Evolutionary conservation across 495 filamentous ascomycete genomes (phyloP).

Genomic region (Penicillium robsamsonii): DNA sequence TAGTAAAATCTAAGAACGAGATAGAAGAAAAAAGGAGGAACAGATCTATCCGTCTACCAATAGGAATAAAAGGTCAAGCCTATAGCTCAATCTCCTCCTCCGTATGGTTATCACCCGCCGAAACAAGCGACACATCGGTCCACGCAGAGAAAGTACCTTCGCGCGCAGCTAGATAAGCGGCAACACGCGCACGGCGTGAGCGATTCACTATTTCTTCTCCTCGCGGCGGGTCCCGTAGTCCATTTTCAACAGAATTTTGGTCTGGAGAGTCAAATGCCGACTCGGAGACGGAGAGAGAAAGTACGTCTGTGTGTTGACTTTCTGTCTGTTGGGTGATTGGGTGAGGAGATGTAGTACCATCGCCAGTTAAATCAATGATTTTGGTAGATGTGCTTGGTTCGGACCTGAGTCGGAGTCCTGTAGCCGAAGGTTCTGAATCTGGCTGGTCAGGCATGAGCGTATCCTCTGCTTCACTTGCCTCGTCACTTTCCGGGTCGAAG

Average conservation of each 20-base stretch:
- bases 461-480: constrained; percentile 1
- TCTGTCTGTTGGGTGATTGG: constrained; percentile 5
- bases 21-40: background rate
- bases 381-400: background rate
- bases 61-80: background rate
- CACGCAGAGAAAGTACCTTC: constrained; percentile 41
- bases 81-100: constrained; percentile 52
- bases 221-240: background rate
- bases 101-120: constrained; percentile 46
- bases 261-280: constrained; percentile 23
- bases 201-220: background rate
- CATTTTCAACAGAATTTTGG: background rate
- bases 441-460: background rate
- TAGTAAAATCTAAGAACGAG: background rate
- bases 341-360: background rate
- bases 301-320: constrained; percentile 16
- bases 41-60: background rate
- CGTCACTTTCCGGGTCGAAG: background rate
- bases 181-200: constrained; percentile 12
- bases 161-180: constrained; percentile 41
- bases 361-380: constrained; percentile 1
- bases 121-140: constrained; percentile 45
- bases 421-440: background rate
- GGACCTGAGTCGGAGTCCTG: background rate
- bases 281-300: constrained; percentile 20